Evolutionary conservation across 1,284 basidiomycete genomes (phyloP).

Genomic region (Ganoderma multipileum): DNA sequence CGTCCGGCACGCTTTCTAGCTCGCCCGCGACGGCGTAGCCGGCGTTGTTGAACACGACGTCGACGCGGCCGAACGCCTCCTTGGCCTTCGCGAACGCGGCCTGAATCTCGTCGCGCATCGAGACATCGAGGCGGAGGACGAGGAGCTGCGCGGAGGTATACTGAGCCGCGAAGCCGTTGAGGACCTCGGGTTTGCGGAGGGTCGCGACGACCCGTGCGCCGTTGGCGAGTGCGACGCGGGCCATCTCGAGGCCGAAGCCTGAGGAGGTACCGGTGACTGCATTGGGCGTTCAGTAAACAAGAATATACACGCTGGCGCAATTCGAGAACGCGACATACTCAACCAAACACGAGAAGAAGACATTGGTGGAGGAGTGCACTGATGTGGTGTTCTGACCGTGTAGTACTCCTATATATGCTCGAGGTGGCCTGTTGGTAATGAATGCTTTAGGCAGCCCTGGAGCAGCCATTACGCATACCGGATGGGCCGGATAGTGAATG

Average conservation of each 20-base stretch:
- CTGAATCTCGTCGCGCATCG: slow-evolving; percentile 36
- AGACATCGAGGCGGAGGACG: slow-evolving; percentile 49
- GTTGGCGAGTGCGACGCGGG: slow-evolving; percentile 33
- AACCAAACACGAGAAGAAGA: slow-evolving; percentile 26
- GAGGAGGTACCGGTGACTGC: slow-evolving; percentile 43
- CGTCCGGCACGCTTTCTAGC: slow-evolving; percentile 42
- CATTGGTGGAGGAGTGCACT: neutral
- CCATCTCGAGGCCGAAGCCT: slow-evolving; percentile 39
- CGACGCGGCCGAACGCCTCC: slow-evolving; percentile 46
- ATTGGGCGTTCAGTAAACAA: neutral
- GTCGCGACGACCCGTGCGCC: slow-evolving; percentile 43
- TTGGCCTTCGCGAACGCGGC: slow-evolving; percentile 44
- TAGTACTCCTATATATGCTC: neutral
- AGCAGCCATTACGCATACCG: too few relatives aligned
- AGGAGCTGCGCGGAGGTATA: slow-evolving; percentile 39
- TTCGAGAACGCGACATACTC: slow-evolving; percentile 18
- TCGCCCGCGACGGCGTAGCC: slow-evolving; percentile 32
- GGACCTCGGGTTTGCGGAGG: slow-evolving; percentile 38
- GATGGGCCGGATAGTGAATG: too few relatives aligned
- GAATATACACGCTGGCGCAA: neutral
- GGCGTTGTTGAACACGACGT: slow-evolving; percentile 54
- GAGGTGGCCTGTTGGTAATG: neutral
- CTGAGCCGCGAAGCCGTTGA: slow-evolving; percentile 30
- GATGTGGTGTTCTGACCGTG: neutral
- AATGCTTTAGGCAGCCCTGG: too few relatives aligned